Percentiles rank a stretch among this genome's conserved stretches.
Evolutionary conservation across 1,139 yeast species (phyloP).

Genomic region (Scheffersomyces titani): DNA sequence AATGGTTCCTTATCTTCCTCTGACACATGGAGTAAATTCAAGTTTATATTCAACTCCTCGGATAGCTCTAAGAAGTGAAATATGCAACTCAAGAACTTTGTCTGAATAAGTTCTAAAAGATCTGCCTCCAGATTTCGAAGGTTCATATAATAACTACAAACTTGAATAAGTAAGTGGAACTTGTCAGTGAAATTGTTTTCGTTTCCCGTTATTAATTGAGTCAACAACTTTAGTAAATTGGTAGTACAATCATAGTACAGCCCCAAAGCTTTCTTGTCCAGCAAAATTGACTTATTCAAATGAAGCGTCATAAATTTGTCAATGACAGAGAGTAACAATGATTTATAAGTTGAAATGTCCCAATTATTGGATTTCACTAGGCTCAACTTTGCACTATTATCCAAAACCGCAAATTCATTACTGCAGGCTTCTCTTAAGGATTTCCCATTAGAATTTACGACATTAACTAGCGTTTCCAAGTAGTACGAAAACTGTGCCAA

Average conservation of each 20-base stretch:
- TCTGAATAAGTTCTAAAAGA: conserved; percentile 31
- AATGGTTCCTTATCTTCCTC: conserved; percentile 34
- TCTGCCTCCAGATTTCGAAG: conserved; percentile 11
- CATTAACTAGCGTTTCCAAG: conserved; percentile 49
- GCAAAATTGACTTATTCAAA: conserved; percentile 27
- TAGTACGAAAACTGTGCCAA: conserved; percentile 60
- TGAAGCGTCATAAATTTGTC: conserved; percentile 40
- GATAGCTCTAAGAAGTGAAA: conserved; percentile 33
- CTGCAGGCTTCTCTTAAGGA: conserved; percentile 47
- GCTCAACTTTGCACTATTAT: conserved; percentile 38
- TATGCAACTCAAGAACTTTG: conserved; percentile 32
- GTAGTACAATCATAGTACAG: conserved; percentile 31
- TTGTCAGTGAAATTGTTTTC: conserved; percentile 52
- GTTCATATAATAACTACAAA: conserved; percentile 26
- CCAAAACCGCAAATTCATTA: conserved; percentile 58
- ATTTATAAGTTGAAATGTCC: conserved; percentile 66
- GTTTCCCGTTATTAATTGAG: conserved; percentile 52
- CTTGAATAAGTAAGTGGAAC: conserved; percentile 27
- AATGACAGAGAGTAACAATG: conserved; percentile 50
- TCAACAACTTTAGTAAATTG: conserved; percentile 42
- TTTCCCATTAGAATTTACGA: conserved; percentile 47
- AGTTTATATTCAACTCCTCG: conserved; percentile 28
- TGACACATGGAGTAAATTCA: conserved; percentile 33
- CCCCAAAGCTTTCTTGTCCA: conserved; percentile 17
- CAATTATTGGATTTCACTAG: conserved; percentile 42